Conservation (phyloP, 2,329 filamentous ascomycete genomes). For the Bimuria novae-zelandiae region DNA sequence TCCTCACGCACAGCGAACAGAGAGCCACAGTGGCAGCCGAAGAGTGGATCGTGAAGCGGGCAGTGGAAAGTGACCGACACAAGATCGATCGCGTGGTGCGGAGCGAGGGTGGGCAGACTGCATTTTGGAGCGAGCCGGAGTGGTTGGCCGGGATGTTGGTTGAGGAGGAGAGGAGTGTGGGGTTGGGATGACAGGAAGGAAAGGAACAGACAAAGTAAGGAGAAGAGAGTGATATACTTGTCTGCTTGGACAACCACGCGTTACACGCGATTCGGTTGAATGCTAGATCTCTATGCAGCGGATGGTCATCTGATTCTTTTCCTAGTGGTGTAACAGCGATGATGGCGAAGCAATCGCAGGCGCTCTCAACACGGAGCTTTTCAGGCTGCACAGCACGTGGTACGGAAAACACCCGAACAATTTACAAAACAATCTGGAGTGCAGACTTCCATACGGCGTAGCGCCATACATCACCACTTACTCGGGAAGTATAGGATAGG, state of each 20-base stretch:
- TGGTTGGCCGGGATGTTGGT: constrained; percentile 16
- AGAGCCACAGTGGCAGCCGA: constrained; percentile 12
- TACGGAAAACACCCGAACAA: too few species aligned
- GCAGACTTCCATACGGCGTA: too few species aligned
- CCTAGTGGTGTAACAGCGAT: too few species aligned
- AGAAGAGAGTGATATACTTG: background rate
- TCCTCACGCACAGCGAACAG: constrained; percentile 9
- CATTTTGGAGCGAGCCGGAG: constrained; percentile 13
- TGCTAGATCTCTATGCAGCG: too few species aligned
- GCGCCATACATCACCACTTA: background rate
- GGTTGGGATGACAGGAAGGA: background rate
- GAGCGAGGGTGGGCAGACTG: constrained; percentile 12
- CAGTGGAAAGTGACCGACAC: constrained; percentile 8
- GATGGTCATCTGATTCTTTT: too few species aligned
- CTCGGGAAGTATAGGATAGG: background rate
- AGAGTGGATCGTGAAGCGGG: constrained; percentile 11
- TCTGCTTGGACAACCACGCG: background rate
- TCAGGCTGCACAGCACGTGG: too few species aligned
- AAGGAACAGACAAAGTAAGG: background rate
- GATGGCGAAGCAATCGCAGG: too few species aligned
- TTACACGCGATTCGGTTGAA: too few species aligned
- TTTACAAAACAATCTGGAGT: too few species aligned
- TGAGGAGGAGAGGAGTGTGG: constrained; percentile 1
- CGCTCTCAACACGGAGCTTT: too few species aligned
- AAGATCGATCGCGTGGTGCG: constrained; percentile 15